A percentile compares a stretch with the other conserved stretches of the same genome.
phyloP scores from a whole-genome alignment of 208 protist genomes.

The Trypanosoma rangeli region DNA sequence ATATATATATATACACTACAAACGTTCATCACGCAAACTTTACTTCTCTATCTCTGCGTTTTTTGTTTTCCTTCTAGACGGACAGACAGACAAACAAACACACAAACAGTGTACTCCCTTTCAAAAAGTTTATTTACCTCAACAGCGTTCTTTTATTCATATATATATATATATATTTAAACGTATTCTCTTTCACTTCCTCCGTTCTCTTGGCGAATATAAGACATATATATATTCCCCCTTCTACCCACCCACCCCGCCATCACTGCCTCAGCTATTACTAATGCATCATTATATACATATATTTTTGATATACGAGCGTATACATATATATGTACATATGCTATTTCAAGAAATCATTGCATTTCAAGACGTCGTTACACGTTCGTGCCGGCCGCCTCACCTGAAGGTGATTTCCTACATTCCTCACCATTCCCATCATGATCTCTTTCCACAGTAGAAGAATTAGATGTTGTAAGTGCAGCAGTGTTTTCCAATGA shows the following conservation, averaged over 20 bases:
- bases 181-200: not conserved
- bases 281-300: not conserved
- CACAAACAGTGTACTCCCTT: not conserved
- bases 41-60: not conserved
- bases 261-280: not conserved
- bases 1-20: not conserved
- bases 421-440: not conserved
- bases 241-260: not conserved
- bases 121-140: not conserved
- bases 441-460: not conserved
- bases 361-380: not conserved
- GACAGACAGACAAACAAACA: not conserved
- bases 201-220: not conserved
- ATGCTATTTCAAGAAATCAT: not conserved
- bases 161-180: slow-evolving; percentile 10
- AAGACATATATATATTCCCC: not conserved
- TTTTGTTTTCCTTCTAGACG: not conserved
- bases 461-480: not conserved
- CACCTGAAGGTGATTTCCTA: not conserved
- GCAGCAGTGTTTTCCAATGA: not conserved
- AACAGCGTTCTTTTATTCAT: not conserved
- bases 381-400: not conserved
- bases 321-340: not conserved
- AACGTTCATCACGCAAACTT: not conserved
- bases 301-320: not conserved